These are phyloP conservation scores for Erythrobasidium yunnanense DNA, from an alignment of 768 basidiomycete genomes.

Conservation along the genomic window DNA sequence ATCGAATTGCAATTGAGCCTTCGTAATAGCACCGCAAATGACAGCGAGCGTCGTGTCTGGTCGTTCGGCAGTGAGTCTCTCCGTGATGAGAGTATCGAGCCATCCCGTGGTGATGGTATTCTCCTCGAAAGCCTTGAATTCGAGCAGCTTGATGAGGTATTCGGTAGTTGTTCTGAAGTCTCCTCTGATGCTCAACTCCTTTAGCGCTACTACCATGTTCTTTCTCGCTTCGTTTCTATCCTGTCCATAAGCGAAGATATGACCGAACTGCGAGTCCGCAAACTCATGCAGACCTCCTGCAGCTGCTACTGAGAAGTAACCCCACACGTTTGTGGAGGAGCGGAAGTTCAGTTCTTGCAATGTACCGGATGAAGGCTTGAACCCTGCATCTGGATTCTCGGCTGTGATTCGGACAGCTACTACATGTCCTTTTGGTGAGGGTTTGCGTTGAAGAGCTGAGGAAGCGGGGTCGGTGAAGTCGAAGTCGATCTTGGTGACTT, in stretches of 20 bases:
- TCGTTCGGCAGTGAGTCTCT: slow-evolving; percentile 91
- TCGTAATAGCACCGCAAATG: slow-evolving; percentile 89
- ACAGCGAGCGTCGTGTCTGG: slow-evolving; percentile 87
- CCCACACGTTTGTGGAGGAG: slow-evolving; percentile 98
- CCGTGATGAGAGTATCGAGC: slow-evolving; percentile 93
- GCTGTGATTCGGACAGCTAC: slow-evolving; percentile 98
- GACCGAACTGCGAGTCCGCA: slow-evolving; percentile 97
- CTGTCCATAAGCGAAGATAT: slow-evolving; percentile 88
- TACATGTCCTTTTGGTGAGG: slow-evolving; percentile 92
- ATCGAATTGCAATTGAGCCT: slow-evolving; percentile 80
- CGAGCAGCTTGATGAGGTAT: slow-evolving; percentile 93
- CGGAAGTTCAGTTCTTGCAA: slow-evolving; percentile 99
- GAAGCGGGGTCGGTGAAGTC: slow-evolving; percentile 84
- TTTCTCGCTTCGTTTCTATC: slow-evolving; percentile 89
- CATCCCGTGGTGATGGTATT: slow-evolving; percentile 98
- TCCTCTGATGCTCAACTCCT: slow-evolving; percentile 95
- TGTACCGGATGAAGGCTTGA: slow-evolving; percentile 87
- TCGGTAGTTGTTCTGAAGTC: slow-evolving; percentile 98
- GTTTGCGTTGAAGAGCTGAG: slow-evolving; percentile 79
- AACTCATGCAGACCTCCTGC: slow-evolving; percentile 97
- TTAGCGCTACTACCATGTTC: slow-evolving; percentile 98
- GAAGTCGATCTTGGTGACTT: slow-evolving; percentile 86
- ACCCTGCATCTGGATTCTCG: slow-evolving; percentile 98
- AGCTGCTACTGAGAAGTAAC: slow-evolving; percentile 93
- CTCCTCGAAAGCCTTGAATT: slow-evolving; percentile 88